Base-by-base conservation (phyloP, 2,329 filamentous ascomycete species). In the Lasiodiplodia gonubiensis region DNA sequence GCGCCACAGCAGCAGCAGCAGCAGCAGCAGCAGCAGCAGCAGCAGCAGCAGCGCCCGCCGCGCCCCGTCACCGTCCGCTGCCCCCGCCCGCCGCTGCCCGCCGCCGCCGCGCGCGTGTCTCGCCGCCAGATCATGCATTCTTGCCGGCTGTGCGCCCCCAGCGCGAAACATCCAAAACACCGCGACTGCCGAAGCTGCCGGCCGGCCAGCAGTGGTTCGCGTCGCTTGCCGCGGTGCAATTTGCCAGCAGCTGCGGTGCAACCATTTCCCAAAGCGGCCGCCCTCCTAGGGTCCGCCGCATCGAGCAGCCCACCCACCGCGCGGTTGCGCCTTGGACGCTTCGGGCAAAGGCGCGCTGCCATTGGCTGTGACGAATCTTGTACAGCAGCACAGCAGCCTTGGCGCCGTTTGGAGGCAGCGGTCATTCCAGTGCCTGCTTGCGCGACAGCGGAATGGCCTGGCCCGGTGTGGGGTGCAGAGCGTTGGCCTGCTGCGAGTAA, bases 401-500 rank as follows among this genome's bases (percentile, higher is more conserved):
- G 66, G 66, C 66, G 46, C 66, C 66, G 66, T 67, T 63, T 67
- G 59, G 30, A 55, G 57, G 18, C 55, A 10, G 30, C 64, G 49
- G n/a, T 39, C 66, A 67, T 67, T 67, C 66, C 66, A 67, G 66
- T 67, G 51, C 66, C 66, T 57, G 51, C 55, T 61, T 61, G 51
- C 57, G 48, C 48, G 49, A 67, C 65, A 30, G 14, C 53, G 66
- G 66, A 67, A 67, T 67, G 66, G 66, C 55, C 59, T 46, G 23
- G 30, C n/a, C 54, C 49, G 18, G 57, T 63, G 57, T 67, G 66
- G 57, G 49, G 57, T 61, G 66, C 59, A 57, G 64, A 51, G 53
- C 64, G 64, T 59, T 55, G 63, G 51, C 21, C 27, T 51, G 64
- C 42, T 67, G 65, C 65, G 49, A 61, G 65, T 61, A 61, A 67